Evolutionary conservation across 805 yeast species (phyloP).

Genomic region (Starmerella vitae): DNA sequence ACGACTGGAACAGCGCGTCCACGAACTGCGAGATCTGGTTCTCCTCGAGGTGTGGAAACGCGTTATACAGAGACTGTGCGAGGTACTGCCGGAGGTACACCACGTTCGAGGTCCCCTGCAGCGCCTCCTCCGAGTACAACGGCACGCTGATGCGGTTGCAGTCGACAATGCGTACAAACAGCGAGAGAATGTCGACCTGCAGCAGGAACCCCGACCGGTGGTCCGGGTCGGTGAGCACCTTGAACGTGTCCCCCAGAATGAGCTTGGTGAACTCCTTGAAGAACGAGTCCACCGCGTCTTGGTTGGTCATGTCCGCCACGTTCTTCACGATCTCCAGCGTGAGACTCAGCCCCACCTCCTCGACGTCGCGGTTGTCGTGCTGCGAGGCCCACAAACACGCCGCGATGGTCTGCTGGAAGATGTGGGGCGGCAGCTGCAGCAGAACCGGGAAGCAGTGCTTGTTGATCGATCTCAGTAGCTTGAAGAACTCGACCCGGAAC

Average conservation of each 20-base stretch:
- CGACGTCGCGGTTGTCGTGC: slow-evolving; percentile 94
- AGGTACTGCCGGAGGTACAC: slow-evolving; percentile 67
- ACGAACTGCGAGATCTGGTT: slow-evolving; percentile 76
- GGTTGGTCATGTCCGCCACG: slow-evolving; percentile 51
- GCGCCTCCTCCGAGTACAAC: slow-evolving; percentile 66
- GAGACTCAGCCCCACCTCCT: slow-evolving; percentile 74
- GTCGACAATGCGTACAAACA: slow-evolving; percentile 70
- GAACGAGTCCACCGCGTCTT: slow-evolving; percentile 68
- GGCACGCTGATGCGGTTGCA: slow-evolving; percentile 63
- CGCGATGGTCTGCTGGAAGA: slow-evolving; percentile 79
- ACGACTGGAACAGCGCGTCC: slow-evolving; percentile 53
- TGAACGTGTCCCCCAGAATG: slow-evolving; percentile 81
- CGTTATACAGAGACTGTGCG: slow-evolving; percentile 65
- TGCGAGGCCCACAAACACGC: slow-evolving; percentile 97
- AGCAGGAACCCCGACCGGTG: slow-evolving; percentile 91
- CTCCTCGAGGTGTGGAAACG: slow-evolving; percentile 82
- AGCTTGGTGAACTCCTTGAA: slow-evolving; percentile 80
- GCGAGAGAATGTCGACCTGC: slow-evolving; percentile 74
- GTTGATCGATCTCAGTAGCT: slow-evolving; percentile 75
- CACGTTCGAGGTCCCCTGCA: slow-evolving; percentile 71
- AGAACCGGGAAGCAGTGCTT: slow-evolving; percentile 74
- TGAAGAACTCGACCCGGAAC: slow-evolving; percentile 92
- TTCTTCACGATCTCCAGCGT: slow-evolving; percentile 74
- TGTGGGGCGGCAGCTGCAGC: slow-evolving; percentile 76
- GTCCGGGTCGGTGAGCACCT: slow-evolving; percentile 89